Base-by-base conservation (phyloP, 2,329 filamentous ascomycete genomes). In the Colletotrichum destructivum region DNA sequence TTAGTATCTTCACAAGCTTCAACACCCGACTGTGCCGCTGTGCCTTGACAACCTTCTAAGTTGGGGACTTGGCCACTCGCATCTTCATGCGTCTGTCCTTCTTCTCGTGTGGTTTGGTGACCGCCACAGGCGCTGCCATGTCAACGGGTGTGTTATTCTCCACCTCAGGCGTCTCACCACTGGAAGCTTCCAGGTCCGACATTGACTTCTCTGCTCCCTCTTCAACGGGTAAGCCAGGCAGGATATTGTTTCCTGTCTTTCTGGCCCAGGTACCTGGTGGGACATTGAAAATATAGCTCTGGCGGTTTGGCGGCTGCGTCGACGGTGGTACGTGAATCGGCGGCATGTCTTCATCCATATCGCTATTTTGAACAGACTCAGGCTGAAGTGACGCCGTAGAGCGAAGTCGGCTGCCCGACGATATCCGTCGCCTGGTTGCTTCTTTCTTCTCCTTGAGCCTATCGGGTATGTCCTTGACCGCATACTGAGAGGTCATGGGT, bases 331-430 rank as follows among this genome's bases (percentile, higher is more conserved):
- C 54, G 46, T 49, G 69, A 13, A 72, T 72, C 13, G 59, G 59
- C 0, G 69, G 69, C 69, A 72, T 72, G 60, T 72, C 69, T 23
- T 72, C 66, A 23, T 72, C 69, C 23, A 72, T 46, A 13, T 72
- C 59, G 59, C 66, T 69, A 26, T 72, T 69, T 4, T 63, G 65
- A 4, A 71, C 59, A n/a, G 59, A 64, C 16, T 69, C 69, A 0
- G 59, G 57, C 38, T 68, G 69, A 40, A 69, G 23, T 8, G 69
- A 72, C 9, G 52, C 52, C 2, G 35, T 46, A 2, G 65, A 61
- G 26, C 60, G 52, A 31, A 26, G 46, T 12, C 69, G 59, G 40
- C 23, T 64, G 4, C 69, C 69, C 12, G 69, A 72, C 9, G 57
- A 47, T 4, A 59, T 55, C 8, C 69, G 65, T 31, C 56, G 59